Percentiles rank a stretch among this genome's conserved stretches.
phyloP scores from a whole-genome alignment of 768 basidiomycete genomes.

The Cyclocybe aegerita region DNA sequence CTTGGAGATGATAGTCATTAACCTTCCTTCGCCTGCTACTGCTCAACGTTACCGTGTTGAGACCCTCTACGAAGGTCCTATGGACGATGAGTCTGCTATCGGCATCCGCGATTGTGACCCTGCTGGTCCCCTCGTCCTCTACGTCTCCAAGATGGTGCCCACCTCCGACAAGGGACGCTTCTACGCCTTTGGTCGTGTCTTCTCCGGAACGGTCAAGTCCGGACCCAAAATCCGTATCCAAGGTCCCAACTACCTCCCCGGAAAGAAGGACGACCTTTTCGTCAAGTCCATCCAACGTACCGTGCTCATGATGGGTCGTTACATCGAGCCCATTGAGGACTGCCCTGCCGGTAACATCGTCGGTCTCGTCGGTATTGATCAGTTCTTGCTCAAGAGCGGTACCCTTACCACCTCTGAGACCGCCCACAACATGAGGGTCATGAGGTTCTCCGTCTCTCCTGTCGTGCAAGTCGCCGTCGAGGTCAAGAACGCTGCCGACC shows the following conservation, averaged over 20 bases:
- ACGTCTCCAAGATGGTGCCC: slow-evolving; percentile 99
- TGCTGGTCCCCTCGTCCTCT: slow-evolving; percentile 93
- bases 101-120: slow-evolving; percentile 98
- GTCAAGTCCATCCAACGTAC: slow-evolving; percentile 98
- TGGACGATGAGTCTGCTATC: slow-evolving; percentile 99
- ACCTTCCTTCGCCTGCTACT: slow-evolving; percentile 95
- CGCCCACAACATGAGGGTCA: slow-evolving; percentile 99
- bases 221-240: slow-evolving; percentile 99
- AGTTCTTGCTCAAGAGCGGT: slow-evolving; percentile 99
- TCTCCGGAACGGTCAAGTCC: slow-evolving; percentile 95
- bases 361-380: slow-evolving; percentile 99
- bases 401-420: slow-evolving; percentile 98
- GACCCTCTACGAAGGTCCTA: slow-evolving; percentile 99
- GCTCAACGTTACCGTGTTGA: slow-evolving; percentile 99
- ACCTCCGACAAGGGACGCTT: slow-evolving; percentile 99
- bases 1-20: slow-evolving; percentile 99
- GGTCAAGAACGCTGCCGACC: slow-evolving; percentile 98
- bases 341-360: slow-evolving; percentile 98
- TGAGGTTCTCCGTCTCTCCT: slow-evolving; percentile 99
- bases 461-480: slow-evolving; percentile 99
- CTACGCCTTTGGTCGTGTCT: slow-evolving; percentile 99
- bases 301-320: slow-evolving; percentile 99
- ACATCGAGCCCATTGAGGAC: slow-evolving; percentile 98
- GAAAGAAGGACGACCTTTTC: slow-evolving; percentile 98
- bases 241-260: slow-evolving; percentile 97